Base-by-base conservation (phyloP, 345 rosid species). In the Hirschfeldia incana region DNA sequence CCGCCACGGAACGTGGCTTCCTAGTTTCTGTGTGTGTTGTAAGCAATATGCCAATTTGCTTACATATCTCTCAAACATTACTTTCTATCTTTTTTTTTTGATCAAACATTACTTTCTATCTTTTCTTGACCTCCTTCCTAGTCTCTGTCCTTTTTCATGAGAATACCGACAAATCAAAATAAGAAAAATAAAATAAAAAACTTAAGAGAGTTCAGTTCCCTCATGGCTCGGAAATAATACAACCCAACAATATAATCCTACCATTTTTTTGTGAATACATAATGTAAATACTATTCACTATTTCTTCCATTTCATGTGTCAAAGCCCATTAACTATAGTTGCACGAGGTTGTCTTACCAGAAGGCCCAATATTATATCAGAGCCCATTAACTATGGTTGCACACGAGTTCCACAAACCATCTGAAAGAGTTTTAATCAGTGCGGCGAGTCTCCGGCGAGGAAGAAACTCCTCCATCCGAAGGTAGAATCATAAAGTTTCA, bases 371-470 rank as follows among this genome's bases (percentile, higher is more conserved):
- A 39, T 8, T 27, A 70, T 36, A 17, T 62, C 5, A 4, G 46
- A 70, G 77, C 15, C 58, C 73, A 51, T 29, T 57, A 55, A 65
- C 36, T 30, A 44, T 13, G 9, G 60, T 10, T 64, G 8, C 37
- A 30, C 5, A 30, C 5, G 27, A 15, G 29, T 69, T 46, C 63
- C 57, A 69, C 57, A 69, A 17, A 58, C 46, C 68, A 34, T 62
- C 66, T 75, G 39, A 8, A 30, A 76, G 13, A 58, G 6, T 29
- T 59, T 13, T 10, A 39, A 59, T 42, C 11, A 8, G 37, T 58
- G 63, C 39, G 77, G 68, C 13, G 76, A 63, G 26, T 72, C 77
- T 15, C 81, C 81, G 81, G 81, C 67, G 68, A 72, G 65, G 65
- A 72, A 29, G 2, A 60, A 65, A 62, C 65, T 51, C 15, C 26